Evolutionary conservation across 768 basidiomycete genomes (phyloP).

Genomic region (Artomyces pyxidatus): DNA sequence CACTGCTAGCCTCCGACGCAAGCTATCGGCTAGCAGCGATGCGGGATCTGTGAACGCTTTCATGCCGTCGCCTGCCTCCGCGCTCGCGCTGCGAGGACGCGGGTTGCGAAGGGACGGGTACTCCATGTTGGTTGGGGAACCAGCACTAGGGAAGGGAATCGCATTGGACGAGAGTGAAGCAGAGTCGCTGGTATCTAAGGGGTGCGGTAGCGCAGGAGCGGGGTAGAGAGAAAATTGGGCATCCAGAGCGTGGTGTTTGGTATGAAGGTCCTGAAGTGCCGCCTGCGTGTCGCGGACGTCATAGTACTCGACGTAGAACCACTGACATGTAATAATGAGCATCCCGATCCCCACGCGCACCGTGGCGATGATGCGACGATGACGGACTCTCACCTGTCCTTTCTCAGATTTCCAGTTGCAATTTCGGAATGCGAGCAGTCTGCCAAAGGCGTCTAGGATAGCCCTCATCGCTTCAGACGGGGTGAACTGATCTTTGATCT

Average conservation of each 20-base stretch:
- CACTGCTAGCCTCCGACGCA: constrained; percentile 11
- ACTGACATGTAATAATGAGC: constrained; percentile 15
- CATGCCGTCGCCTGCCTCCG: constrained; percentile 16
- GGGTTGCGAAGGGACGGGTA: background rate
- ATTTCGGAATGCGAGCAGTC: constrained; percentile 11
- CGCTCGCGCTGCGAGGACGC: constrained; percentile 16
- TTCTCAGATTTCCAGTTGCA: constrained; percentile 6
- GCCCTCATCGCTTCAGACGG: constrained; percentile 8
- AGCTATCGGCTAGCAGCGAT: constrained; percentile 10
- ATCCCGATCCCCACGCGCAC: no score
- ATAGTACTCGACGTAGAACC: constrained; percentile 59
- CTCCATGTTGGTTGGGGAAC: background rate
- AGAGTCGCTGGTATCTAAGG: background rate
- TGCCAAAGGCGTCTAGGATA: constrained; percentile 13
- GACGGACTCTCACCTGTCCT: constrained; percentile 12
- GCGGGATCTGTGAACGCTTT: constrained; percentile 14
- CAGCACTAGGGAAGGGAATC: constrained; percentile 11
- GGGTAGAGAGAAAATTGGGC: constrained; percentile 12
- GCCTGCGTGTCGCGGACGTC: constrained; percentile 50
- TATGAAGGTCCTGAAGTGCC: constrained; percentile 45
- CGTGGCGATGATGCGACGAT: background rate
- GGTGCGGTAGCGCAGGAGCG: constrained; percentile 4
- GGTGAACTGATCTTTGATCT: constrained; percentile 10
- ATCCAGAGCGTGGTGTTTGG: constrained; percentile 17
- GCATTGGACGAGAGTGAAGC: background rate